Evolutionary conservation across 2,329 filamentous ascomycete species (phyloP).

Genomic region (Penicillium crustosum): DNA sequence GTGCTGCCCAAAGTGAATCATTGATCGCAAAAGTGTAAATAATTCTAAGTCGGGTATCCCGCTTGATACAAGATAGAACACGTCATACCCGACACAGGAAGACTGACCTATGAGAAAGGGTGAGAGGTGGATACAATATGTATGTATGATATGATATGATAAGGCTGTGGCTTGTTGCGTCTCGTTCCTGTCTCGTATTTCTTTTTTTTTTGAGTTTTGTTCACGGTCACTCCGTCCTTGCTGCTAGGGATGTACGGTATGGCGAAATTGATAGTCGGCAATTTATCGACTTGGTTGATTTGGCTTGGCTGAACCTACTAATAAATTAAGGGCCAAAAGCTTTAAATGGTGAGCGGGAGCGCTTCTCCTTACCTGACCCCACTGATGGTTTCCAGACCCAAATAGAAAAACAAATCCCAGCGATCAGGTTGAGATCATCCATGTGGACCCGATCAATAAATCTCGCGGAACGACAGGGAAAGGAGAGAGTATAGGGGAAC

Average conservation of each 20-base stretch:
- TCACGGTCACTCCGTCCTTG: not conserved
- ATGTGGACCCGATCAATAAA: not conserved
- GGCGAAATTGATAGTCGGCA: not conserved
- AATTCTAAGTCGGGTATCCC: not conserved
- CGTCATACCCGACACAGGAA: constrained; percentile 5
- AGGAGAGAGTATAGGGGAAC: too few species aligned
- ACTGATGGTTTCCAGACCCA: not conserved
- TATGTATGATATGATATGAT: not conserved
- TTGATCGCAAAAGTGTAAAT: not conserved
- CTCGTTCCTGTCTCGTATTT: not conserved
- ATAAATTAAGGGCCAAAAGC: not conserved
- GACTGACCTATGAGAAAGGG: constrained; percentile 5
- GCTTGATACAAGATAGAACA: constrained; percentile 1
- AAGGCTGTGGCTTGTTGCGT: not conserved
- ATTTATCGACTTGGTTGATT: not conserved
- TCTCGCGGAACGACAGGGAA: not conserved
- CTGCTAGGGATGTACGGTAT: not conserved
- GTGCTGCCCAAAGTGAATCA: not conserved
- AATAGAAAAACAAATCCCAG: not conserved
- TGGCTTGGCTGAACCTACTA: not conserved
- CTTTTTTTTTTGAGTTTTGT: not conserved
- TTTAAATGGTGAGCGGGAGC: not conserved
- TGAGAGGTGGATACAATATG: not conserved
- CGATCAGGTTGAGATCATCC: not conserved
- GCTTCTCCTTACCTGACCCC: not conserved